Evolutionary conservation across 148 eudicot species (phyloP), one percentile per base, ranked within the genome.

Genomic region (Nepenthes mirabilis): DNA sequence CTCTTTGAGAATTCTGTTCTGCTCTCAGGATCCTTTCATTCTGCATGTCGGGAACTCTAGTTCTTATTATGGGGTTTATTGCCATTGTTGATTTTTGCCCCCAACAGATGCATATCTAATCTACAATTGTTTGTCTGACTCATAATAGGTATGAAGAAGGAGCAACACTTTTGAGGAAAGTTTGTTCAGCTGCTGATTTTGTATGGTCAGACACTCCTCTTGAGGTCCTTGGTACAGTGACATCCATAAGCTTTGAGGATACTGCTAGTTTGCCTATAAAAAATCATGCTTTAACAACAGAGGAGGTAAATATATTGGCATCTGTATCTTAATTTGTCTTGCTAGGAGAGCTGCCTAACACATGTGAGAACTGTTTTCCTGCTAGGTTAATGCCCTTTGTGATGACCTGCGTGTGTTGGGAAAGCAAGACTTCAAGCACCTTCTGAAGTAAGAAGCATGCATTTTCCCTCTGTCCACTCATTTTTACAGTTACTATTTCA

Each of bases 391-490:
- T 74, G 71, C 80, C 58, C 75, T 88, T 4, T 91, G 98, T 74
- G 96, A 91, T 57, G 98, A 91, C 68, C 71, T 91, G 61, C 82
- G 83, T 70, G 96, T 91, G 51, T 59, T 88, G 65, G 91, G 85
- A 62, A 91, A 88, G 80, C 88, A 88, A 72, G 98, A 91, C 73
- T 91, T 91, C 76, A 91, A 83, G 79, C 82, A 88, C 66, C 85
- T 91, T 61, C 49, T 91, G 65, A 91, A 88, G 98, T 91, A 82
- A 73, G 83, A 8, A 52, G 36, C 54, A 14, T 58, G 2, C 10
- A 43, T 34, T 10, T 35, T 13, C 36, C 33, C 11, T 33, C 47
- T 23, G 11, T 55, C 35, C 56, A 36, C 49, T 56, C 37, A 54
- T 43, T 1, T 49, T 40, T 40, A 40, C 45, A 3, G 0, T 40